Percentiles rank a stretch among this genome's conserved stretches.
phyloP scores from a whole-genome alignment of 2,329 filamentous ascomycete genomes.

The Daldinia sp. region DNA sequence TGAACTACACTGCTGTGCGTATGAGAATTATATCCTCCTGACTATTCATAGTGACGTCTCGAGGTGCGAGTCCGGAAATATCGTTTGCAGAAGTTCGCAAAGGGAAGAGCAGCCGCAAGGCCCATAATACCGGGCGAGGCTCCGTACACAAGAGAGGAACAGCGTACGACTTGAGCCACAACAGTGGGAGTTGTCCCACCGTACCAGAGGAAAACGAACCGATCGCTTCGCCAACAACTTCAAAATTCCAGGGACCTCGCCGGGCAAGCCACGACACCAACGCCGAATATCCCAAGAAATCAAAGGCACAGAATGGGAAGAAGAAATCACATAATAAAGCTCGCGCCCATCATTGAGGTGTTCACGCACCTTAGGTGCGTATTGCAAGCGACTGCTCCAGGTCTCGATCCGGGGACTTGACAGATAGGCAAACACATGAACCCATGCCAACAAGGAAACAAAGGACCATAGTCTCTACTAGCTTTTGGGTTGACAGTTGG shows the following conservation, averaged over 20 bases:
- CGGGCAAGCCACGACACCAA: slow-evolving; percentile 43
- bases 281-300: slow-evolving; percentile 46
- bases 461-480: slow-evolving; percentile 17
- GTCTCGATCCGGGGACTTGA: neutral
- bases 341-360: slow-evolving; percentile 44
- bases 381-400: slow-evolving; percentile 19
- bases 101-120: slow-evolving; percentile 54
- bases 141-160: slow-evolving; percentile 43
- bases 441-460: slow-evolving; percentile 16
- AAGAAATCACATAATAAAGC: slow-evolving; percentile 49
- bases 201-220: slow-evolving; percentile 45
- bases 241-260: slow-evolving; percentile 43
- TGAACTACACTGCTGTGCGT: neutral
- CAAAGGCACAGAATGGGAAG: slow-evolving; percentile 46
- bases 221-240: slow-evolving; percentile 36
- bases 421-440: neutral
- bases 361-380: slow-evolving; percentile 3
- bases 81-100: slow-evolving; percentile 55
- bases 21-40: slow-evolving; percentile 19
- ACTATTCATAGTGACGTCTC: slow-evolving; percentile 50
- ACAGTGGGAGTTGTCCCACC: slow-evolving; percentile 39
- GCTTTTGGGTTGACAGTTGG: slow-evolving; percentile 22
- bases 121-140: slow-evolving; percentile 49
- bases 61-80: slow-evolving; percentile 53
- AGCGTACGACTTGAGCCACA: slow-evolving; percentile 44